These are phyloP conservation scores for Filobasidium floriforme DNA, from an alignment of 768 basidiomycete genomes.

Conservation along the genomic window DNA sequence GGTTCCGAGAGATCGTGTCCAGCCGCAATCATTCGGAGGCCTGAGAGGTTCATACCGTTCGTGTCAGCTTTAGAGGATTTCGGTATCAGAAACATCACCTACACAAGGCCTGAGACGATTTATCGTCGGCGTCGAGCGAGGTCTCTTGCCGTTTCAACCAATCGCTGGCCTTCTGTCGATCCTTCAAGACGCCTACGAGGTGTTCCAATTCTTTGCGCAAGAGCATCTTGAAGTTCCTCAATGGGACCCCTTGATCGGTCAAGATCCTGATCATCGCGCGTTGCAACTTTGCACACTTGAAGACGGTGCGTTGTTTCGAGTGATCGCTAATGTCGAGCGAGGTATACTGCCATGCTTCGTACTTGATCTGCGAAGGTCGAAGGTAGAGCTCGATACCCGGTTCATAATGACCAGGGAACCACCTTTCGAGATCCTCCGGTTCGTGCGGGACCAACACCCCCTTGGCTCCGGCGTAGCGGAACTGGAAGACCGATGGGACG, in stretches of 20 bases:
- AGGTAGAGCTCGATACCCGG: not conserved
- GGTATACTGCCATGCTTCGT: slow-evolving; percentile 1
- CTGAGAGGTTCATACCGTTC: not conserved
- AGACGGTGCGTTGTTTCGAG: not conserved
- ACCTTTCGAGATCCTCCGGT: not conserved
- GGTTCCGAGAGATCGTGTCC: slow-evolving; percentile 4
- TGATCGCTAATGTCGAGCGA: slow-evolving; percentile 4
- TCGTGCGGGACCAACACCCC: not conserved
- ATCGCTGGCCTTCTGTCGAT: not conserved
- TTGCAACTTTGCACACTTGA: slow-evolving; percentile 1
- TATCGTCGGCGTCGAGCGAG: not conserved
- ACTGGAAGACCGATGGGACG: slow-evolving; percentile 2
- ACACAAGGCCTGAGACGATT: not conserved
- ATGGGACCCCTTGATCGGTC: not conserved
- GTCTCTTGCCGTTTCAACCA: not conserved
- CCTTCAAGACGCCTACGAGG: not conserved
- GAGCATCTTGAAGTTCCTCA: slow-evolving; percentile 2
- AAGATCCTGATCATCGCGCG: slow-evolving; percentile 7
- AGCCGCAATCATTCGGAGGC: not conserved
- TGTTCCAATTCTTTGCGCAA: not conserved
- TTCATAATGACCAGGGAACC: not conserved
- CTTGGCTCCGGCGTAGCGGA: slow-evolving; percentile 2
- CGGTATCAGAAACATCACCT: not conserved
- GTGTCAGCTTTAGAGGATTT: not conserved
- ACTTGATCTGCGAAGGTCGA: slow-evolving; percentile 5